These are phyloP conservation scores for Aureobasidium sp. DNA, from an alignment of 2,329 filamentous ascomycete genomes.

Conservation along the genomic window DNA sequence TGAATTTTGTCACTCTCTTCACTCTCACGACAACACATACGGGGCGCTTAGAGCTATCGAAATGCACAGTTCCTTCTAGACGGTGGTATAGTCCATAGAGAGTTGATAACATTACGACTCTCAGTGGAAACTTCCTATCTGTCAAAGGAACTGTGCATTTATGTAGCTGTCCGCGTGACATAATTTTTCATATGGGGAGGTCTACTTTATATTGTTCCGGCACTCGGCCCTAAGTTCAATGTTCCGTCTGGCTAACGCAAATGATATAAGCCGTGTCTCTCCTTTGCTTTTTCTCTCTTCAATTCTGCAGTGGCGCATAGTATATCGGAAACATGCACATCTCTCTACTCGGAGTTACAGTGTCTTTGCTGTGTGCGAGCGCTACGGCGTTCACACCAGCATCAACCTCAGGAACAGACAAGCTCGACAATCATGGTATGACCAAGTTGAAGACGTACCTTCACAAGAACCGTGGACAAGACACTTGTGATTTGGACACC, in stretches of 20 bases:
- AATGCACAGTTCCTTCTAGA: too few relatives aligned
- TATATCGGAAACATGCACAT: background rate
- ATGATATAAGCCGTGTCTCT: background rate
- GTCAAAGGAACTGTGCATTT: too few relatives aligned
- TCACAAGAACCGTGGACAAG: background rate
- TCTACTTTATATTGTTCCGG: too few relatives aligned
- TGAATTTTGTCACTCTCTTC: too few relatives aligned
- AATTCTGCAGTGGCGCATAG: background rate
- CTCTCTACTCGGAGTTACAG: background rate
- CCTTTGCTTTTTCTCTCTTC: too few relatives aligned
- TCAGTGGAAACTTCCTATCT: too few relatives aligned
- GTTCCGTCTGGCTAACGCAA: background rate
- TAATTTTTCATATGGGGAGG: too few relatives aligned
- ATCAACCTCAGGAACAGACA: slow-evolving; percentile 19
- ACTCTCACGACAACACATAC: too few relatives aligned
- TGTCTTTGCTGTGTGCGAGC: background rate
- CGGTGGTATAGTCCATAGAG: too few relatives aligned
- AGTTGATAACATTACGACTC: too few relatives aligned
- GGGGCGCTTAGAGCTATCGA: too few relatives aligned
- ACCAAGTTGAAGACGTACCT: slow-evolving; percentile 19
- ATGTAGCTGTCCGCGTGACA: too few relatives aligned
- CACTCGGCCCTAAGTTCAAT: background rate
- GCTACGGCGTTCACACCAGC: slow-evolving; percentile 18
- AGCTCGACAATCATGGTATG: slow-evolving; percentile 17
- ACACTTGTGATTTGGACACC: slow-evolving; percentile 22